Evolutionary conservation across 169 alveolate genomes (phyloP).

Genomic region (Pseudocohnilembus persalinus): DNA sequence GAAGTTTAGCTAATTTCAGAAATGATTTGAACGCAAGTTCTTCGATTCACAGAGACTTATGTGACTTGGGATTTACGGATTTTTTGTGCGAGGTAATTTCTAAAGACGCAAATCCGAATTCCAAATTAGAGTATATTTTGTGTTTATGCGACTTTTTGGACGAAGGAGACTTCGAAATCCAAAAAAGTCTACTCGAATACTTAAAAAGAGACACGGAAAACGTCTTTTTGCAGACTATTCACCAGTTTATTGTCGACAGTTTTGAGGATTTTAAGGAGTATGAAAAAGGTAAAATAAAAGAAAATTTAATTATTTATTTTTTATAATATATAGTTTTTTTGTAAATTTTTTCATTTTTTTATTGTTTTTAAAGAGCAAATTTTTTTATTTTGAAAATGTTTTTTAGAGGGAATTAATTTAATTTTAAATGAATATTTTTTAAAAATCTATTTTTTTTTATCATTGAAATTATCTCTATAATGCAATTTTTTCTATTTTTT

Average conservation of each 20-base stretch:
- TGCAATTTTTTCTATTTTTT: too few species aligned
- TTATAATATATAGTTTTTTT: too few species aligned
- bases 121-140: slow-evolving; percentile 13
- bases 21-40: slow-evolving; percentile 7
- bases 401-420: too few species aligned
- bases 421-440: too few species aligned
- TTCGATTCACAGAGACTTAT: slow-evolving; percentile 3
- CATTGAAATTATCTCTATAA: too few species aligned
- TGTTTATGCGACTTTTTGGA: slow-evolving; percentile 17
- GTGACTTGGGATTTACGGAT: slow-evolving; percentile 6
- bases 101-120: neutral
- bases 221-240: neutral
- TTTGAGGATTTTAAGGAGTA: slow-evolving; percentile 9
- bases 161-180: slow-evolving; percentile 9
- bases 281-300: neutral
- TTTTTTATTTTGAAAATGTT: too few species aligned
- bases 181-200: slow-evolving; percentile 4
- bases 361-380: too few species aligned
- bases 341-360: too few species aligned
- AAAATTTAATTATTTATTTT: too few species aligned
- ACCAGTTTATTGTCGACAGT: slow-evolving; percentile 1
- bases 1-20: slow-evolving; percentile 18
- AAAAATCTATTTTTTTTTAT: too few species aligned
- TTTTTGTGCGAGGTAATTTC: slow-evolving; percentile 16
- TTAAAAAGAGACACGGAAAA: neutral